phyloP scores from a whole-genome alignment of 495 filamentous ascomycete genomes.

The Saxophila tyrrhenica region DNA sequence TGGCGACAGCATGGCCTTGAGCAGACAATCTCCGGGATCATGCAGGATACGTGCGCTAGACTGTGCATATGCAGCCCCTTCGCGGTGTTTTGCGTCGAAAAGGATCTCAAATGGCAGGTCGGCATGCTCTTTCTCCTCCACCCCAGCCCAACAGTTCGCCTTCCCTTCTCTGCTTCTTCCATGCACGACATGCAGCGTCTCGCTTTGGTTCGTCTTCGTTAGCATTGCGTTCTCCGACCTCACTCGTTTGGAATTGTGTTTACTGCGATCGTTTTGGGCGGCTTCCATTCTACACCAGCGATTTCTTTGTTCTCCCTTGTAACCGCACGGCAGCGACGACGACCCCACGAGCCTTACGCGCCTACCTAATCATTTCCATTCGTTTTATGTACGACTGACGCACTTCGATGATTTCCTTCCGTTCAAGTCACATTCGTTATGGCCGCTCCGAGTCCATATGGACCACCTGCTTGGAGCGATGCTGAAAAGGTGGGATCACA shows the following conservation, averaged over 20 bases:
- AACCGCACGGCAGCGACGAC: not conserved
- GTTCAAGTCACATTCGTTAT: constrained; percentile 13
- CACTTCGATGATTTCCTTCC: constrained; percentile 3
- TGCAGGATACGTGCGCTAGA: not conserved
- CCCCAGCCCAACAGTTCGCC: not conserved
- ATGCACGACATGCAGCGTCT: not conserved
- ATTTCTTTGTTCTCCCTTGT: not conserved
- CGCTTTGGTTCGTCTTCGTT: not conserved
- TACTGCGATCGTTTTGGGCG: not conserved
- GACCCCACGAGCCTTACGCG: constrained; percentile 2
- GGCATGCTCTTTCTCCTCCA: not conserved
- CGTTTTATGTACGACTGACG: not conserved
- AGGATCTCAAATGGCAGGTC: not conserved
- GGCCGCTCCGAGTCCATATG: constrained; percentile 8
- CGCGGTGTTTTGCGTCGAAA: not conserved
- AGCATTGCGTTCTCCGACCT: not conserved
- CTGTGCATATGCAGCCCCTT: not conserved
- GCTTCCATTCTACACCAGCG: not conserved
- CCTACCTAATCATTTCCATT: not conserved
- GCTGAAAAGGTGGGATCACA: constrained; percentile 44
- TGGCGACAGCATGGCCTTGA: not conserved
- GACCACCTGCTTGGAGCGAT: constrained; percentile 39
- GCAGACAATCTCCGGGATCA: not conserved
- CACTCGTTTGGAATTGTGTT: not conserved
- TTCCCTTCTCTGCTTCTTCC: not conserved